A percentile compares a stretch with the other conserved stretches of the same genome.
These are phyloP conservation scores for Chlorociboria aeruginascens DNA, from an alignment of 495 filamentous ascomycete species.

Conservation along the genomic window DNA sequence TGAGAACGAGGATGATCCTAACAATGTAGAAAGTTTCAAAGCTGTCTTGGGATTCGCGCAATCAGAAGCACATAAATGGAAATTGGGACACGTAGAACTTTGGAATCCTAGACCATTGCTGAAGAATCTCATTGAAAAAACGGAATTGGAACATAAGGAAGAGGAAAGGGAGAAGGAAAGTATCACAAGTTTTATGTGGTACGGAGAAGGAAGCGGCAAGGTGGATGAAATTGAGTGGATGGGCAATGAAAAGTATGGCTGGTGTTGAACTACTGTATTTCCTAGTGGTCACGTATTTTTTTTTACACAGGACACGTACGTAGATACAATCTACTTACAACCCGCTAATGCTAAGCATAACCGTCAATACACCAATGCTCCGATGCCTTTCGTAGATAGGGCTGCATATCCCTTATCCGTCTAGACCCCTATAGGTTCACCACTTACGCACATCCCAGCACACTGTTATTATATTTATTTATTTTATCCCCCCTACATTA, in stretches of 20 bases:
- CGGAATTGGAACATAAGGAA: slow-evolving; percentile 22
- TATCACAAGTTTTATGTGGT: slow-evolving; percentile 43
- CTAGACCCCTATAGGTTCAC: no score
- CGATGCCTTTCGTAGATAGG: no score
- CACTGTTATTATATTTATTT: no score
- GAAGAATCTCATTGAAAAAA: slow-evolving; percentile 22
- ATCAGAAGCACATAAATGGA: slow-evolving; percentile 30
- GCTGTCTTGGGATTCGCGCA: slow-evolving; percentile 28
- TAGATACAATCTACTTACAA: no score
- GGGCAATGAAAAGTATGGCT: slow-evolving; percentile 85
- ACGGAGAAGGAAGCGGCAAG: slow-evolving; percentile 25
- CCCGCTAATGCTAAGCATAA: no score
- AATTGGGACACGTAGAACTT: slow-evolving; percentile 30
- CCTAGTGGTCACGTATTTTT: no score
- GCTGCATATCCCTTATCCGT: no score
- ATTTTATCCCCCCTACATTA: no score
- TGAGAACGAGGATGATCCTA: slow-evolving; percentile 35
- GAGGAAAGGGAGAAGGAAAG: slow-evolving; percentile 37
- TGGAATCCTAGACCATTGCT: slow-evolving; percentile 37
- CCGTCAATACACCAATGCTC: no score
- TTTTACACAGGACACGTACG: no score
- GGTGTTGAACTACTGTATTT: slow-evolving; percentile 49
- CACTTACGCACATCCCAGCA: no score
- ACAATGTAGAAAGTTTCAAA: slow-evolving; percentile 27
- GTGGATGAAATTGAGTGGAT: slow-evolving; percentile 64